Conservation (phyloP, 2,329 filamentous ascomycete species). For the Claviceps sp. region DNA sequence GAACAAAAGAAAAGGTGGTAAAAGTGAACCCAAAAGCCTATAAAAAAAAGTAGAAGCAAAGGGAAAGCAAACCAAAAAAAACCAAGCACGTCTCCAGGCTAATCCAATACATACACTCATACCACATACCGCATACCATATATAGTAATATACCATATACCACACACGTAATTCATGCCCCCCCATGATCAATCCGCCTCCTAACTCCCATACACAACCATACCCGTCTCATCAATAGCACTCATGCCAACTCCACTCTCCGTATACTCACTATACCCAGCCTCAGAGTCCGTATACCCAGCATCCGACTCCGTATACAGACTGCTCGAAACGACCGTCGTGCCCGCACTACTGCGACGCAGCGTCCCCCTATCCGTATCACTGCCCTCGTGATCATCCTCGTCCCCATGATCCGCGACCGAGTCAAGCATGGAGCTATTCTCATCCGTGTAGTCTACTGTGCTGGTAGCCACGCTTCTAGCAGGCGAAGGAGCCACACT, state of each 20-base stretch:
- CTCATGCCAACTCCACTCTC: constrained; percentile 23
- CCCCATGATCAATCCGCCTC: not conserved
- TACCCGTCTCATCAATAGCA: constrained; percentile 16
- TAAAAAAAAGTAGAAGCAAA: not conserved
- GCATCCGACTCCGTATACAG: constrained; percentile 23
- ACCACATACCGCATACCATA: not conserved
- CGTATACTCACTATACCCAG: constrained; percentile 32
- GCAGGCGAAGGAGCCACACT: constrained; percentile 8
- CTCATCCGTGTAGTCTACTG: constrained; percentile 3
- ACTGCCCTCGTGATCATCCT: constrained; percentile 19
- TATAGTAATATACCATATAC: not conserved
- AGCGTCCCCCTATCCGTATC: constrained; percentile 39
- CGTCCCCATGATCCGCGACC: constrained; percentile 5
- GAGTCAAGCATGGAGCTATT: constrained; percentile 9
- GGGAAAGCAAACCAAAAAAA: too few relatives aligned
- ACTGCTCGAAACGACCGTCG: constrained; percentile 32
- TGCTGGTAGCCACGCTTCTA: constrained; percentile 1
- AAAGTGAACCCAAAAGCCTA: not conserved
- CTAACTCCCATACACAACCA: constrained; percentile 20
- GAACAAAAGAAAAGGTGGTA: not conserved
- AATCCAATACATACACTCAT: not conserved
- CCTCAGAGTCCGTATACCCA: constrained; percentile 17
- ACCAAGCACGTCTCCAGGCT: not conserved
- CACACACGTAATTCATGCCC: not conserved
- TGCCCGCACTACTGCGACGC: constrained; percentile 33